Evolutionary conservation across 192 early-diverging fungal species (phyloP).

Genomic region (Mortierella claussenii): DNA sequence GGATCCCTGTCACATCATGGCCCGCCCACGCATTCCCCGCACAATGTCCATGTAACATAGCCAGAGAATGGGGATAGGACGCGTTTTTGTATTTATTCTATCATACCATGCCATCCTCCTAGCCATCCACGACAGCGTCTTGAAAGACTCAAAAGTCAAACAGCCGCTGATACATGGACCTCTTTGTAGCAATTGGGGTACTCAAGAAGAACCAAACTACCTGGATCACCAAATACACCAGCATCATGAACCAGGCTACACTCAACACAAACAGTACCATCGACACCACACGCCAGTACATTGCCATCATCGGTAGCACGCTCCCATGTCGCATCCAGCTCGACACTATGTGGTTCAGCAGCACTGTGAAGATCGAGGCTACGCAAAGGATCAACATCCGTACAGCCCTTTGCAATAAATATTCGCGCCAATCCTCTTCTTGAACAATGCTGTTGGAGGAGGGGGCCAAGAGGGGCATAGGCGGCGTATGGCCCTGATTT

Average conservation of each 20-base stretch:
- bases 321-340: slow-evolving; percentile 1
- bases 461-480: too few relatives aligned
- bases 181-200: slow-evolving; percentile 4
- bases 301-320: background rate
- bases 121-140: too few relatives aligned
- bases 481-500: too few relatives aligned
- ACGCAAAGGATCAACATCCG: slow-evolving; percentile 15
- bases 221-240: slow-evolving; percentile 8
- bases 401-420: slow-evolving; percentile 10
- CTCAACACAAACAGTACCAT: slow-evolving; percentile 18
- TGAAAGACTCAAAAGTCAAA: slow-evolving; percentile 35
- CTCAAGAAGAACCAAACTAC: slow-evolving; percentile 26
- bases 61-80: background rate
- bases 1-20: too few relatives aligned
- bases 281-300: slow-evolving; percentile 22
- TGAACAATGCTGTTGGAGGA: background rate
- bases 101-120: too few relatives aligned
- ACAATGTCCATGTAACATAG: too few relatives aligned
- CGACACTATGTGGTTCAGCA: slow-evolving; percentile 10
- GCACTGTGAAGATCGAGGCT: slow-evolving; percentile 1
- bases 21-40: too few relatives aligned
- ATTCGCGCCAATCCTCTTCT: slow-evolving; percentile 35
- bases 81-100: too few relatives aligned
- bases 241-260: slow-evolving; percentile 21
- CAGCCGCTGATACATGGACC: slow-evolving; percentile 22